Base-by-base conservation (phyloP, 371 early-diverging fungal genomes). In the Mucor piriformis region DNA sequence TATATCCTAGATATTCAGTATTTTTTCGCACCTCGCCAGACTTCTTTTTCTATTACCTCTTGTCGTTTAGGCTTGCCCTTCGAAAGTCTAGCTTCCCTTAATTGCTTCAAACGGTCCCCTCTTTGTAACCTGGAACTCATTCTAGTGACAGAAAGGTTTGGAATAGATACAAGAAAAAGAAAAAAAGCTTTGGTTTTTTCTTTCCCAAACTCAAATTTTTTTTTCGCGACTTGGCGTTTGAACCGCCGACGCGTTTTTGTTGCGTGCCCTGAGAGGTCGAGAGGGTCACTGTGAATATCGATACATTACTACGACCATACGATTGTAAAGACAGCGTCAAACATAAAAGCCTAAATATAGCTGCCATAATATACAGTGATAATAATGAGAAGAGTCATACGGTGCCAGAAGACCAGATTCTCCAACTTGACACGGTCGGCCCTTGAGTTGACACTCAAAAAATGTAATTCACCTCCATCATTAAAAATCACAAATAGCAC, bases 81-180 rank as follows among this genome's bases (percentile, higher is more conserved):
- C 3, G 18, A 27, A n/a, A 44, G 51, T 24, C 34, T 63, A 8
- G 57, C 12, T 18, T 63, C 63, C 47, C 58, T 51, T 12, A 63
- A 38, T 25, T 63, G 35, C 34, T 63, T 57, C 16, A 63, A 52
- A 18, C 51, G 51, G 33, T 63, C 46, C 2, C 21, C 53, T 57
- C 63, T 57, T 25, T 57, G 52, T 24, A 57, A 20, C 51, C 63
- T 35, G 23, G 52, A 53, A 20, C 54, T 57, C 63, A 63, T 63
- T 21, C 23, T 23, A 24, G 25, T 23, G 13, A 24, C 48, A 35
- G 8, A 35, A 21, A 21, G 2, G 47, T n/a, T n/a, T n/a, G n/a
- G n/a, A n/a, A n/a, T n/a, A n/a, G n/a, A n/a, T n/a, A 25, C 24
- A 47, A 47, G 25, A 48, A 49, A 49, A 18, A 38, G 24, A 21